Base-by-base conservation (phyloP, 805 yeast genomes). In the Cyberlindnera samutprakarnensis region DNA sequence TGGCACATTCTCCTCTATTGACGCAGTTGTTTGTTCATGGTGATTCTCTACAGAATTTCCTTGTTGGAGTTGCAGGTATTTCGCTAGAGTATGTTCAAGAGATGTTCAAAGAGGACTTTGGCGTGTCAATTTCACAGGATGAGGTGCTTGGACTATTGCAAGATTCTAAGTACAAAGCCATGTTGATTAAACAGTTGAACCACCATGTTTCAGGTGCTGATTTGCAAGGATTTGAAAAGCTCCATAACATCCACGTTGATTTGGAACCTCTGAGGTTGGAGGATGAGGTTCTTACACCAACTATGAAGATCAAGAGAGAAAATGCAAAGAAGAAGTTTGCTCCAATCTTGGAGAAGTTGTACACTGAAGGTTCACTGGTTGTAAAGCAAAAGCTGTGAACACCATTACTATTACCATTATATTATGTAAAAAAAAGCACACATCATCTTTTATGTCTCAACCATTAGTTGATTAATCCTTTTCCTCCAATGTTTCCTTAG, bases 201-300 rank as follows among this genome's bases (percentile, higher is more conserved):
- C 21, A 19, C 6, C 41, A 37, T 14, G 47, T 49, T 16, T 28
- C 46, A 8, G 30, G 39, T 8, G 40, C 56, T 19, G 61, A 62
- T 24, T 53, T 78, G 26, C 72, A 70, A 47, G 82, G 83, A 2
- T 78, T 74, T 49, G 87, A 79, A 51, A 72, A 68, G 37, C 39
- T 79, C 18, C 75, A 72, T 49, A 78, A 79, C 43, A 43, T 75
- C 21, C 52, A 56, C 26, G 56, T 77, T 25, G 72, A 59, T 22
- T 33, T 73, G 30, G 84, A 79, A 44, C 84, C 86, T 7, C 59
- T 79, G 41, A 73, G 62, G 24, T 53, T 75, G 14, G 77, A 68
- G 33, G 74, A 75, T 40, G 78, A 73, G 33, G 70, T 73, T 8
- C 53, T 80, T 23, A 80, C 90, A 2, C 88, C 88, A 27, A 80